Base-by-base conservation (phyloP, 129 eudicot species). In the Solidago caesia region DNA sequence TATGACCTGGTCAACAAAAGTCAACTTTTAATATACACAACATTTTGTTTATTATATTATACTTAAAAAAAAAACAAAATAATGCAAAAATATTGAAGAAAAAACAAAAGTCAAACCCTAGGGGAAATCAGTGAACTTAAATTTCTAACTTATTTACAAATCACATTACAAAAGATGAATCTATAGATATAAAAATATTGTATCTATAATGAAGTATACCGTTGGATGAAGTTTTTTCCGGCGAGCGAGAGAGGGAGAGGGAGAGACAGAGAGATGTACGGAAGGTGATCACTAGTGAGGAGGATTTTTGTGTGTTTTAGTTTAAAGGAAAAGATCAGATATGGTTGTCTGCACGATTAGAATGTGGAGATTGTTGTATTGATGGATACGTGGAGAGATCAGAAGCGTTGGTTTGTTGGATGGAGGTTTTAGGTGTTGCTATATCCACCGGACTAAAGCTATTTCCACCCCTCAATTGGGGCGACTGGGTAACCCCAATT, bases 311-410 rank as follows among this genome's bases (percentile, higher is more conserved):
- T 51, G 4, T 52, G 77, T 33, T 33, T 33, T 33, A 33, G 39
- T 33, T 33, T 33, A 33, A 33, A 21, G 21, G 21, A 21, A 33
- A 33, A 33, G 39, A 33, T 33, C 39, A 3, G 39, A 3, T 2
- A 33, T 33, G 3, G 3, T 33, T 4, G 39, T 59, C 64, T 59
- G 60, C 60, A 53, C 60, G 26, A 53, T 53, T 53, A 53, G 60
- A 53, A 53, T 53, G 6, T 45, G 48, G 48, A 45, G 21, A 33
- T 33, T 16, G 48, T 13, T 13, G 55, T 21, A 21, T 21, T 21
- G 82, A 80, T 51, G 78, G 70, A 48, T 72, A 83, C 83, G 80
- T 78, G 86, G 77, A 45, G 45, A 70, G 77, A 78, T 78, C 77
- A 0, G 0, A 14, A 13, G 9, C 72, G 82, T 78, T 78, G 56